These are phyloP conservation scores for Rhizoclosmatium globosum DNA, from an alignment of 192 early-diverging fungal species.

Conservation along the genomic window DNA sequence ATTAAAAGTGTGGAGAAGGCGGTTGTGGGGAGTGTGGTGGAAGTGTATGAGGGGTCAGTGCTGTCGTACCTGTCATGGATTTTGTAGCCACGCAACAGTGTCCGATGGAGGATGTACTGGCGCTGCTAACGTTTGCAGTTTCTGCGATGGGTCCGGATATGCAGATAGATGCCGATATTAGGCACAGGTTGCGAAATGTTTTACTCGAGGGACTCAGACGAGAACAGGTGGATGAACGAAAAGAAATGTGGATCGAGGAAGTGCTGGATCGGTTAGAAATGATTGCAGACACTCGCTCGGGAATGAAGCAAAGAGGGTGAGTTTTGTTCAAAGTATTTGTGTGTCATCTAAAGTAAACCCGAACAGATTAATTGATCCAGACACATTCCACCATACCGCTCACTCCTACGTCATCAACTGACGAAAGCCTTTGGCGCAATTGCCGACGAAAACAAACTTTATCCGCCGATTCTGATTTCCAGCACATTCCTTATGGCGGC, in stretches of 20 bases:
- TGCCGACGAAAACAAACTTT: neutral
- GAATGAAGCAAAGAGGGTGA: conserved; percentile 8
- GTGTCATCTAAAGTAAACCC: neutral
- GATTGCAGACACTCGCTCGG: neutral
- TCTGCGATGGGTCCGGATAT: conserved; percentile 10
- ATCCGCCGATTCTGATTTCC: neutral
- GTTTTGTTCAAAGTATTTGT: neutral
- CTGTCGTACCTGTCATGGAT: too few species aligned
- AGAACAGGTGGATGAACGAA: neutral
- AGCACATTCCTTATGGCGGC: conserved; percentile 32
- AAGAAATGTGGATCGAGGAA: conserved; percentile 22
- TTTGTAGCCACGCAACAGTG: too few species aligned
- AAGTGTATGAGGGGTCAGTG: too few species aligned
- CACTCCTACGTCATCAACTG: neutral
- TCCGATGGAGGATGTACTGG: too few species aligned
- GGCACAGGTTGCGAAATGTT: neutral
- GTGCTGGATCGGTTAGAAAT: conserved; percentile 17
- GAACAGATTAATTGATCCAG: neutral
- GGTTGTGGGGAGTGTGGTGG: too few species aligned
- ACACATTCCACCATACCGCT: neutral
- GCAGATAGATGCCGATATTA: neutral
- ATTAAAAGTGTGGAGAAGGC: too few species aligned
- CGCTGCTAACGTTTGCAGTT: conserved; percentile 8
- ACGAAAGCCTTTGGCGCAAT: too few species aligned
- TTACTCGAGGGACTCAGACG: neutral